These are phyloP conservation scores for Bretschneidera sinensis DNA, from an alignment of 345 rosid genomes.

Conservation along the genomic window DNA sequence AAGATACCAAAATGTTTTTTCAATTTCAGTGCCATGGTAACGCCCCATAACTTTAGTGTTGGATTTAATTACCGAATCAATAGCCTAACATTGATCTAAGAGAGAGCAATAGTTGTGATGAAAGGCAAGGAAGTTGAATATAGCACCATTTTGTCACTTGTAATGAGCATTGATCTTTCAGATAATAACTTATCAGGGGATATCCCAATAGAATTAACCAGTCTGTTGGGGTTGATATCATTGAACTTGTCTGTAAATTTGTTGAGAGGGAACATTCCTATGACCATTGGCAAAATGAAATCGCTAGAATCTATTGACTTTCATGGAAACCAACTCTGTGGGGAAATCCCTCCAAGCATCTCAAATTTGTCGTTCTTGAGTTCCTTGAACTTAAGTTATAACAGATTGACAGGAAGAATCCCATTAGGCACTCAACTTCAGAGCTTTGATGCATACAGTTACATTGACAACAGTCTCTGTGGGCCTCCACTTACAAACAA, in stretches of 20 bases:
- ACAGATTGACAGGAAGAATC: no score
- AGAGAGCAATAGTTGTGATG: constrained; percentile 15
- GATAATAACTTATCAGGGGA: constrained; percentile 8
- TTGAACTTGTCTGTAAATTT: constrained; percentile 22
- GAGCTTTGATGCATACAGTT: no score
- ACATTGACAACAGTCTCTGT: no score
- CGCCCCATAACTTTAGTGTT: background rate
- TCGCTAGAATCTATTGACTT: constrained; percentile 19
- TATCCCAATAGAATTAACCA: constrained; percentile 17
- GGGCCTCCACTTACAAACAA: no score
- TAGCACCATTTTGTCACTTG: constrained; percentile 11
- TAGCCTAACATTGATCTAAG: background rate
- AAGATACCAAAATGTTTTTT: constrained; percentile 15
- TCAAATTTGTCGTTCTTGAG: no score
- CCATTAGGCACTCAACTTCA: no score
- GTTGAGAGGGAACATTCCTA: constrained; percentile 15
- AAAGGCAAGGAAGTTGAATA: constrained; percentile 24
- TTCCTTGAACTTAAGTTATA: no score
- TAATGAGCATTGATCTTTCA: constrained; percentile 21
- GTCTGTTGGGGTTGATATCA: constrained; percentile 15
- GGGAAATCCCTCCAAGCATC: constrained; percentile 16
- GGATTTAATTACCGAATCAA: no score
- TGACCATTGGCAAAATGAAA: constrained; percentile 16
- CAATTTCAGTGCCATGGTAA: constrained; percentile 14
- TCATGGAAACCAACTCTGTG: constrained; percentile 12